Percentiles rank a stretch among this genome's conserved stretches.
Conservation (phyloP, 495 filamentous ascomycete genomes). For the Penicillium bovifimosum region DNA sequence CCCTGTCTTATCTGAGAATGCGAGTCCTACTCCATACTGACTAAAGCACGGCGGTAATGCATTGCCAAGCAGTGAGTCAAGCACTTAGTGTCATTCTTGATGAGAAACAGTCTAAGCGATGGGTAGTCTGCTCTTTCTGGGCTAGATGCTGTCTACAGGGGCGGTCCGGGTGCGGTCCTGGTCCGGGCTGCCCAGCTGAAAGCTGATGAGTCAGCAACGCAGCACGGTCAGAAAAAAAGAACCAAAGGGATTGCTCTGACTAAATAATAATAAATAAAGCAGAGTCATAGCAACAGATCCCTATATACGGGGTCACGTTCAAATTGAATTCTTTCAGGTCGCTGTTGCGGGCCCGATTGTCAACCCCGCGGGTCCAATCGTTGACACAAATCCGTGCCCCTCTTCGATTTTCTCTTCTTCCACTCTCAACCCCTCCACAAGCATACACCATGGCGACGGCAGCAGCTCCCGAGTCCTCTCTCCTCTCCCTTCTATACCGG, state of each 20-base stretch:
- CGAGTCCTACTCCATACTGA: no score
- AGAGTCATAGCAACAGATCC: conserved; percentile 14
- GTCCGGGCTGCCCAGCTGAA: neutral
- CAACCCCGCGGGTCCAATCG: conserved; percentile 33
- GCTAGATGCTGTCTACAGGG: no score
- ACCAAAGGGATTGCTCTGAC: neutral
- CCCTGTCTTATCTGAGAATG: no score
- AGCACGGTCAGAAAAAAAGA: conserved; percentile 10
- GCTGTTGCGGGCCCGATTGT: conserved; percentile 32
- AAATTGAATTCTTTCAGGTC: conserved; percentile 28
- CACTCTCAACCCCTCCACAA: conserved; percentile 24
- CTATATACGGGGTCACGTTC: conserved; percentile 22
- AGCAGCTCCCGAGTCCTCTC: conserved; percentile 44
- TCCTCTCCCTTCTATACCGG: conserved; percentile 49
- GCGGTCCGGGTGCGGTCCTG: no score
- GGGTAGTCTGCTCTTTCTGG: no score
- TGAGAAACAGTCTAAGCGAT: no score
- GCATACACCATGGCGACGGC: conserved; percentile 46
- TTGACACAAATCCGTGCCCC: conserved; percentile 30
- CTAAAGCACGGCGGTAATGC: no score
- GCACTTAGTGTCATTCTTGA: no score
- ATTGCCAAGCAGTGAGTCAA: no score
- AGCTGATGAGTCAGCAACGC: conserved; percentile 13
- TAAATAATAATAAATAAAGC: conserved; percentile 7
- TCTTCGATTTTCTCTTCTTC: conserved; percentile 33